These are phyloP conservation scores for Dittrichia graveolens DNA, from an alignment of 129 eudicot genomes.

Conservation along the genomic window DNA sequence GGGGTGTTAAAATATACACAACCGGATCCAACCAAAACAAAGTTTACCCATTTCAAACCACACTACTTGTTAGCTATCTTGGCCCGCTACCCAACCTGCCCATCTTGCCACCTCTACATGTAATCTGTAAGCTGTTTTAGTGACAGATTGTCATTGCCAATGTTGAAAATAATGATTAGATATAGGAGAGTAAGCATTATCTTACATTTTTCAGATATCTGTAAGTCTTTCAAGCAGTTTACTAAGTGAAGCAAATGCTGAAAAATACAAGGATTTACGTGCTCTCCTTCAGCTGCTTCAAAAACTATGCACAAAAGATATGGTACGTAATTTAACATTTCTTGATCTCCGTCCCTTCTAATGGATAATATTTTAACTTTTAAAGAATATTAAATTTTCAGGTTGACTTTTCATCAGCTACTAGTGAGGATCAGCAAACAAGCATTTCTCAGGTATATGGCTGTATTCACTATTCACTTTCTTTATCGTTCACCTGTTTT, in stretches of 20 bases:
- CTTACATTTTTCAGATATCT: constrained; percentile 57
- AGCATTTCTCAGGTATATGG: constrained; percentile 79
- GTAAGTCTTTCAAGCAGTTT: constrained; percentile 73
- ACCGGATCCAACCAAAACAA: neutral
- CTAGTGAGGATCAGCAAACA: constrained; percentile 71
- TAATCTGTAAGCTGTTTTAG: too few species aligned
- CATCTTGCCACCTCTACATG: constrained; percentile 3
- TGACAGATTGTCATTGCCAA: neutral
- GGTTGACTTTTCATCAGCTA: constrained; percentile 83
- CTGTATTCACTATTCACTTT: neutral
- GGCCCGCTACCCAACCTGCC: neutral
- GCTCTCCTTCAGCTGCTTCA: constrained; percentile 86
- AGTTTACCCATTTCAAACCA: neutral
- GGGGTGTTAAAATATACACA: neutral
- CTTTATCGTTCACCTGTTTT: neutral
- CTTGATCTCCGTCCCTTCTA: constrained; percentile 12
- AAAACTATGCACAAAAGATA: constrained; percentile 81
- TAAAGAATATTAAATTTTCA: constrained; percentile 24
- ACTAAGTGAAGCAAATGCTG: constrained; percentile 81
- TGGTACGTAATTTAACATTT: constrained; percentile 46
- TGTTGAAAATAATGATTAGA: constrained; percentile 3
- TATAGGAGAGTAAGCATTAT: neutral
- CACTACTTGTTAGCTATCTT: too few species aligned
- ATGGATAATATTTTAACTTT: constrained; percentile 12
- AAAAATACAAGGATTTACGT: constrained; percentile 88